Percentiles rank a stretch among this genome's conserved stretches.
Evolutionary conservation across 495 filamentous ascomycete species (phyloP).

Genomic region (Cercophora sp.): DNA sequence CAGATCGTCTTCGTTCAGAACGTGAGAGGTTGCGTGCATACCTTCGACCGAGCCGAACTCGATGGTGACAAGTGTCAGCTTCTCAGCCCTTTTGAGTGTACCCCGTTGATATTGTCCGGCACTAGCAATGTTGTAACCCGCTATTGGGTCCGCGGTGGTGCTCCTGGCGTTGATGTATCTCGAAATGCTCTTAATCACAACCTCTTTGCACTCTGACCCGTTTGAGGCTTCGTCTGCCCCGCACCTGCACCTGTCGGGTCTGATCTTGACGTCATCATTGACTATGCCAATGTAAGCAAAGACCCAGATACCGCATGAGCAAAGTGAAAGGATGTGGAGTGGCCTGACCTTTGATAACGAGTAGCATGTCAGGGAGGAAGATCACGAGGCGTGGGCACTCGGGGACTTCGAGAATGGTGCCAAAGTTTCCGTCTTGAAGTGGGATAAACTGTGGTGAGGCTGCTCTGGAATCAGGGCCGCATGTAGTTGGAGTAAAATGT

Average conservation of each 20-base stretch:
- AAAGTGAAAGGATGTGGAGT: background rate
- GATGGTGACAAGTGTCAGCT: conserved; percentile 13
- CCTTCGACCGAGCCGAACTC: conserved; percentile 15
- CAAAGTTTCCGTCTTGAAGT: background rate
- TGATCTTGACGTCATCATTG: background rate
- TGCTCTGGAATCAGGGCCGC: background rate
- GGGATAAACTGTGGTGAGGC: background rate
- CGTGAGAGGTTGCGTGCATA: too few species aligned
- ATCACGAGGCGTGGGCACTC: conserved; percentile 5
- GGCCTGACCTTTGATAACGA: background rate
- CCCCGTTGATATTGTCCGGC: conserved; percentile 13
- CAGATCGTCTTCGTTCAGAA: too few species aligned
- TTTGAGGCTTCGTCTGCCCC: background rate
- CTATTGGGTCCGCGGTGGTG: background rate
- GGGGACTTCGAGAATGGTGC: conserved; percentile 2
- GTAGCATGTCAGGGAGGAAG: conserved; percentile 1
- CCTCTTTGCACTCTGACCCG: background rate
- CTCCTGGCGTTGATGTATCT: background rate
- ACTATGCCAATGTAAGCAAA: background rate
- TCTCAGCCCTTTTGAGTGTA: conserved; percentile 6
- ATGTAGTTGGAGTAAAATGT: background rate
- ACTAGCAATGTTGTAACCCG: conserved; percentile 5
- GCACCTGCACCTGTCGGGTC: conserved; percentile 1
- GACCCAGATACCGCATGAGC: too few species aligned
- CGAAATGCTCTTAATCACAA: background rate